A percentile compares a stretch with the other conserved stretches of the same genome.
phyloP scores from a whole-genome alignment of 768 basidiomycete genomes.

The Candolleomyces efflorescens region DNA sequence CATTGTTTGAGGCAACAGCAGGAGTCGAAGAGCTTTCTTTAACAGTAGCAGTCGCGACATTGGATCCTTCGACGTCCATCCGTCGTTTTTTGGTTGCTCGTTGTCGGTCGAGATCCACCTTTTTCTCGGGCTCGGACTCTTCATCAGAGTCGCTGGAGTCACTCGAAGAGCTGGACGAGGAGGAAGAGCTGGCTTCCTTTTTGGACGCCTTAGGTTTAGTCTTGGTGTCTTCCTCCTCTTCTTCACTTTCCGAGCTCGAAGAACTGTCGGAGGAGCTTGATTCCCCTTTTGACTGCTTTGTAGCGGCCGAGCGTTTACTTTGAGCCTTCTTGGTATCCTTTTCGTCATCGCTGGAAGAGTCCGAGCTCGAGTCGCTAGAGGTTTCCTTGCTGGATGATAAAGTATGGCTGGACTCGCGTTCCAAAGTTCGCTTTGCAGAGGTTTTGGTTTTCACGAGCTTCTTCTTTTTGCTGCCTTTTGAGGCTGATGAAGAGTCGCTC shows the following conservation, averaged over 20 bases:
- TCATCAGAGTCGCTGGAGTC: conserved; percentile 12
- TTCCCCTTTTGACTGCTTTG: neutral
- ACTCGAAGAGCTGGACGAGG: conserved; percentile 25
- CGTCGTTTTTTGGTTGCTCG: conserved; percentile 59
- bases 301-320: neutral
- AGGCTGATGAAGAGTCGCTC: neutral
- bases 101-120: conserved; percentile 22
- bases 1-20: conserved; percentile 11
- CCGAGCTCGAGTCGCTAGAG: neutral
- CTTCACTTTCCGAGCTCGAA: conserved; percentile 16
- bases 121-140: conserved; percentile 12
- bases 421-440: neutral
- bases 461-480: neutral
- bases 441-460: neutral
- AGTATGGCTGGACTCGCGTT: neutral
- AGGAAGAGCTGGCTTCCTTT: conserved; percentile 11
- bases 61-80: conserved; percentile 45
- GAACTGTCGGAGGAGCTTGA: conserved; percentile 9
- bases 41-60: conserved; percentile 42
- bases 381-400: neutral
- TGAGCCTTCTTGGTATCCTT: neutral
- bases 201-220: neutral
- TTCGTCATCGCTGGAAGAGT: neutral
- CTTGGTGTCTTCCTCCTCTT: neutral
- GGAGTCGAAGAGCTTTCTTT: conserved; percentile 5